These are phyloP conservation scores for Hypoxylon fragiforme DNA, from an alignment of 495 filamentous ascomycete species.

Conservation along the genomic window DNA sequence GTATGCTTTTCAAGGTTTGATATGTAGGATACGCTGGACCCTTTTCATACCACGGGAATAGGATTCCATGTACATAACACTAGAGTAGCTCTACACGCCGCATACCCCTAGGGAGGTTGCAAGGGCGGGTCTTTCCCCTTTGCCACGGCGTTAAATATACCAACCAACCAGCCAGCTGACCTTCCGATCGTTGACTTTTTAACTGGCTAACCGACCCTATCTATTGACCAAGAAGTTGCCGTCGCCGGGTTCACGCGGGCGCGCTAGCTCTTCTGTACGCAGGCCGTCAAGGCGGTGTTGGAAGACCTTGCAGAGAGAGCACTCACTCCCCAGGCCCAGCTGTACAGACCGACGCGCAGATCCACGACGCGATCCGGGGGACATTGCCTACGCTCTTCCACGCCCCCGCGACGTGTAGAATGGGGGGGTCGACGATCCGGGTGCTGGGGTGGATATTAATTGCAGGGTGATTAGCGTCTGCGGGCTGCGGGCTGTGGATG, in stretches of 20 bases:
- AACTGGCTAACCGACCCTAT: constrained; percentile 56
- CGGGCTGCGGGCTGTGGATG: constrained; percentile 52
- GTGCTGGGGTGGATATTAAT: constrained; percentile 56
- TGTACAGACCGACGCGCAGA: constrained; percentile 48
- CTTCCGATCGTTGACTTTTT: constrained; percentile 56
- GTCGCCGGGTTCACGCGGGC: constrained; percentile 59
- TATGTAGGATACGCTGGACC: too few species aligned
- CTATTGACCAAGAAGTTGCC: constrained; percentile 55
- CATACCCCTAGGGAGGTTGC: too few species aligned
- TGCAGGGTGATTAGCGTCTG: constrained; percentile 52
- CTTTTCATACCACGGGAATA: too few species aligned
- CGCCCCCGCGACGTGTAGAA: constrained; percentile 51
- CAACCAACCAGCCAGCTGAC: too few species aligned
- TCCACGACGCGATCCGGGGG: constrained; percentile 46
- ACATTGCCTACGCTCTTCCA: constrained; percentile 52
- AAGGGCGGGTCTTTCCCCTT: too few species aligned
- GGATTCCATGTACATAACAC: too few species aligned
- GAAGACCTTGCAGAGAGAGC: constrained; percentile 48
- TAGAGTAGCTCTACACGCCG: too few species aligned
- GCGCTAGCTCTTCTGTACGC: constrained; percentile 48
- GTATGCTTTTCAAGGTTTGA: too few species aligned
- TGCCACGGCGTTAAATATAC: too few species aligned
- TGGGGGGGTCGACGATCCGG: constrained; percentile 50
- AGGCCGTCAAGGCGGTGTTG: constrained; percentile 45
- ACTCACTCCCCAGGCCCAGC: constrained; percentile 51